Evolutionary conservation across 2,329 filamentous ascomycete species (phyloP).

Genomic region (Fusarium sp.): DNA sequence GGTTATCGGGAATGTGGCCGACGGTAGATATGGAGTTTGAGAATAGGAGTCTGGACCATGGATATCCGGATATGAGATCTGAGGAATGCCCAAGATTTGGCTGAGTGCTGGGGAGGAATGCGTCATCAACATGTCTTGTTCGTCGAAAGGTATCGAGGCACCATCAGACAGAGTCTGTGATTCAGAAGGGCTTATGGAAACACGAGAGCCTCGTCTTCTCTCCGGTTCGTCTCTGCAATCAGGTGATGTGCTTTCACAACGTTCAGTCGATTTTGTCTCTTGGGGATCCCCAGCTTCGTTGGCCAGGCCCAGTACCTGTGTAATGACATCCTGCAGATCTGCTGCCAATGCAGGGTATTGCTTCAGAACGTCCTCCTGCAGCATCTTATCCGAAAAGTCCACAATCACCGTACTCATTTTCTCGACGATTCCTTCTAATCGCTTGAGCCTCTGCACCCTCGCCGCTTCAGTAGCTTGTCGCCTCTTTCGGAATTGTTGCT

Average conservation of each 20-base stretch:
- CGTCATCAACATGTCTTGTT: not conserved
- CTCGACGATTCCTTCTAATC: constrained; percentile 10
- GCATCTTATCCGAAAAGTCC: constrained; percentile 14
- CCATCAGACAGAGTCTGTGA: not conserved
- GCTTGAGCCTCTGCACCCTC: constrained; percentile 3
- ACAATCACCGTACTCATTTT: constrained; percentile 20
- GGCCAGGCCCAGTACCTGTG: not conserved
- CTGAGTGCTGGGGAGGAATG: too few relatives aligned
- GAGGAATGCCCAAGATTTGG: not conserved
- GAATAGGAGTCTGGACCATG: not conserved
- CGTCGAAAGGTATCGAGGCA: not conserved
- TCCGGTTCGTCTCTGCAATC: not conserved
- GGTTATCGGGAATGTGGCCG: not conserved
- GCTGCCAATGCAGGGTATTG: constrained; percentile 3
- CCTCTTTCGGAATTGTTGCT: constrained; percentile 21
- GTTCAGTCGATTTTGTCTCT: not conserved
- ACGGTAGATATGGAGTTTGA: not conserved
- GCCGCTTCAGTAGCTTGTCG: constrained; percentile 12
- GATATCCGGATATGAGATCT: not conserved
- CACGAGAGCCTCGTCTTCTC: too few relatives aligned
- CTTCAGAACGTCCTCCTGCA: constrained; percentile 3
- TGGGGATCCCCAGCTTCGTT: constrained; percentile 15
- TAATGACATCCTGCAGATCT: constrained; percentile 6
- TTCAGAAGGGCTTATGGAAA: not conserved
- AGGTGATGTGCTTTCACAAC: not conserved